A percentile compares a stretch with the other conserved stretches of the same genome.
Conservation (phyloP, 371 early-diverging fungal species). For the Catenaria anguillulae region DNA sequence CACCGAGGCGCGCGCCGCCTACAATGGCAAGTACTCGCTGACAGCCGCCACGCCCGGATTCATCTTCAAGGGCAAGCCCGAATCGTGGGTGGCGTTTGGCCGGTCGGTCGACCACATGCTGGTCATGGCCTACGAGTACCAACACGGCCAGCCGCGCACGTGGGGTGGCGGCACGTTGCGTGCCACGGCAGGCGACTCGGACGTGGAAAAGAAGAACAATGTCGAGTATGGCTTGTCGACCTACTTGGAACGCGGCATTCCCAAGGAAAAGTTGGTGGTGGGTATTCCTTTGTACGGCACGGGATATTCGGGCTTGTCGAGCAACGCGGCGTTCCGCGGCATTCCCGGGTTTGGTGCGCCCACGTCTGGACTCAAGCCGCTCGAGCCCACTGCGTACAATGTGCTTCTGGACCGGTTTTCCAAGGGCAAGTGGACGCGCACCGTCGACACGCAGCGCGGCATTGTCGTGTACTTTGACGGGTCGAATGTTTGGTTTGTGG, state of each 20-base stretch:
- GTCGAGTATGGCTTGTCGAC: background rate
- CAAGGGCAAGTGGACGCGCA: background rate
- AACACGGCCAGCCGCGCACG: background rate
- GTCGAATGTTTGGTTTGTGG: background rate
- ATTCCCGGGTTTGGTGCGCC: conserved; percentile 1
- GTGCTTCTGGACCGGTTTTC: background rate
- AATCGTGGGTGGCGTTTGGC: background rate
- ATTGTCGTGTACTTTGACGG: background rate
- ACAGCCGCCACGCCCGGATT: background rate
- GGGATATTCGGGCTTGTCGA: background rate
- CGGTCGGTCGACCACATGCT: background rate
- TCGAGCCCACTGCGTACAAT: background rate
- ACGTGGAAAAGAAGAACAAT: background rate
- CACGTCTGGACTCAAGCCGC: background rate
- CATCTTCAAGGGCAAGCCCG: too few relatives aligned
- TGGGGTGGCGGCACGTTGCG: background rate
- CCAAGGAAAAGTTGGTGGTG: background rate
- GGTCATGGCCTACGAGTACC: conserved; percentile 7
- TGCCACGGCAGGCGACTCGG: background rate
- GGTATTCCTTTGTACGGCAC: conserved; percentile 4
- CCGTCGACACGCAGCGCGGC: background rate
- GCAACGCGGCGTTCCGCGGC: background rate
- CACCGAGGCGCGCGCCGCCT: background rate
- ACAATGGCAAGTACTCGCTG: background rate
- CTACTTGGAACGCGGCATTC: background rate